Evolutionary conservation across 192 early-diverging fungal genomes (phyloP), one percentile per base, ranked within the genome.

Genomic region (Backusella australiensis): DNA sequence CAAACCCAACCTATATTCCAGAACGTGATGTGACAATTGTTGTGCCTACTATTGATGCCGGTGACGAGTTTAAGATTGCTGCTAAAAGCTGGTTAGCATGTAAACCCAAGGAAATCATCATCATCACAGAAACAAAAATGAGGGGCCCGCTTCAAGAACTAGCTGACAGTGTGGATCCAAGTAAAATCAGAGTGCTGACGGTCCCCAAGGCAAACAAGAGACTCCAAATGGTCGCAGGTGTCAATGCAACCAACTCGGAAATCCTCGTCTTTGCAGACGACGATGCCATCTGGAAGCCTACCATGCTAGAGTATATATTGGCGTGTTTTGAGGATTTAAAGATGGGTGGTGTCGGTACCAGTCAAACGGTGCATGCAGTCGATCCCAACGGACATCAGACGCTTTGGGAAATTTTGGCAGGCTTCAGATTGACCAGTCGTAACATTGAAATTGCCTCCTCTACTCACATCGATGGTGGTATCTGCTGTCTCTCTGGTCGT

Each of bases 41-140:
- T 53, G 91, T 93, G 1, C 90, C 91, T n/a, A 93, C 91, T 34
- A 93, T 93, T 75, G 91, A 93, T 81, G 90, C 90, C 9, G 91
- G 91, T 68, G 90, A 90, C 38, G 91, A 92, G 71, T 90, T 92
- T 79, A 90, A 91, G 74, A 79, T 88, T 38, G 91, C 91, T 15
- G 84, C 91, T 19, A 81, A 80, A 36, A 88, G 86, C 19, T 93
- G 91, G 91, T 79, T 93, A 11, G 81, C 72, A 41, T 83, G 80
- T 76, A 84, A 89, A 4, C 91, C 91, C 7, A 91, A 85, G 67
- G 91, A 93, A 74, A 89, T 93, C 77, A 87, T 93, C 71, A 92
- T 93, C 70, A 85, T 93, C 15, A 93, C 91, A 0, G 89, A 86
- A 35, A 85, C 86, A 15, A 84, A 82, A 17, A 88, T 88, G 87